Evolutionary conservation across 495 filamentous ascomycete genomes (phyloP).

Genomic region (Penicillium silybi): DNA sequence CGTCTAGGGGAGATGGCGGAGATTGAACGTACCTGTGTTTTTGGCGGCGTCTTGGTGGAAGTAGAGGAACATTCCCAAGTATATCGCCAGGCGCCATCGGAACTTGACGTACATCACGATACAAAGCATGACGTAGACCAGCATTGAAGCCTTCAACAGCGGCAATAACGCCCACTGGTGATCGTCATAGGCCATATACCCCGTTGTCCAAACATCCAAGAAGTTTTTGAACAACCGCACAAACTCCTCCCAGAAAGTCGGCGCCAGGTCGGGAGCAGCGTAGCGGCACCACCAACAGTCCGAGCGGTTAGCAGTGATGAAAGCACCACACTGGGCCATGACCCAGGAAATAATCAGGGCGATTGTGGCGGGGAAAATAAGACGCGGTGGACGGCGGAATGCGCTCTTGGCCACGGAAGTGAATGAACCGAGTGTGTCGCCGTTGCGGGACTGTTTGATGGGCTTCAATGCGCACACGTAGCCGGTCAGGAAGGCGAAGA

Average conservation of each 20-base stretch:
- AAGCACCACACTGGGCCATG: constrained; percentile 55
- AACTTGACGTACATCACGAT: constrained; percentile 55
- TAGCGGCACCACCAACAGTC: constrained; percentile 59
- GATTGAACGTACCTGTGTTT: constrained; percentile 22
- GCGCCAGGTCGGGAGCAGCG: constrained; percentile 44
- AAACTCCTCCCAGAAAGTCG: constrained; percentile 32
- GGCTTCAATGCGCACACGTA: constrained; percentile 67
- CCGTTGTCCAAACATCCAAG: constrained; percentile 55
- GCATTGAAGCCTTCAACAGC: constrained; percentile 57
- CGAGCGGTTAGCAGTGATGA: constrained; percentile 50
- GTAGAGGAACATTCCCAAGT: constrained; percentile 49
- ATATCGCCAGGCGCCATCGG: constrained; percentile 51
- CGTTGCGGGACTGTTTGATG: constrained; percentile 54
- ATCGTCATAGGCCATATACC: constrained; percentile 56
- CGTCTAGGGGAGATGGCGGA: too few species aligned
- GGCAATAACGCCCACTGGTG: constrained; percentile 67
- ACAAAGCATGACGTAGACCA: constrained; percentile 54
- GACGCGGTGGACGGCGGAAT: constrained; percentile 59
- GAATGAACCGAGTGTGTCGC: constrained; percentile 50
- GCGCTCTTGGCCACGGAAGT: constrained; percentile 56
- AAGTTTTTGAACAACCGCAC: constrained; percentile 48
- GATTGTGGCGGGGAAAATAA: constrained; percentile 58
- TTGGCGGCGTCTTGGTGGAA: constrained; percentile 43
- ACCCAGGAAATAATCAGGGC: constrained; percentile 56
- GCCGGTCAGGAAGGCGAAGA: constrained; percentile 64